Evolutionary conservation across 306 rosid species (phyloP), one percentile per base, ranked within the genome.

Genomic region (Medicago arabica): DNA sequence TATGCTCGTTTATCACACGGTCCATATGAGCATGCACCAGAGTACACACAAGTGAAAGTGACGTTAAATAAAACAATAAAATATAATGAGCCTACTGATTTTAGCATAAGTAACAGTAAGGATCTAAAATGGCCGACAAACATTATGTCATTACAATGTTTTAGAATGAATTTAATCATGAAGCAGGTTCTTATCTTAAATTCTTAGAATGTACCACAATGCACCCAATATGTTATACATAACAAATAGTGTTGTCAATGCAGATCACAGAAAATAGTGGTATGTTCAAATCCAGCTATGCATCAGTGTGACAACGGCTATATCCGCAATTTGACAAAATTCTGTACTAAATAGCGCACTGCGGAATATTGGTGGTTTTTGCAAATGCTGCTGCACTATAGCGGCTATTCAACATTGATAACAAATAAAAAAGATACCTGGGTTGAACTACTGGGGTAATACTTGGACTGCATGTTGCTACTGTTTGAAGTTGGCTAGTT

Each of bases 351-450:
- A 50, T n/a, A 50, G 55, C 3, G 9, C 19, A 9, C 9, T 1
- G 7, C 3, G 3, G 61, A 54, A 54, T 28, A 58, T 5, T 19
- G 2, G 15, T 23, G 4, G 23, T 57, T 57, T 57, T n/a, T 57
- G 23, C n/a, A 55, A 55, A 55, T 5, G 21, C 28, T 10, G n/a
- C 34, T 9, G 21, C 2, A 13, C 12, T 55, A 10, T 21, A 21
- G 16, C 15, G 1, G 4, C 64, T 11, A 23, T 11, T 58, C 12
- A 12, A 58, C 38, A 58, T 11, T 55, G 13, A 34, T 34, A 34
- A 34, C 38, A 69, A 18, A 7, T 16, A n/a, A 44, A 63, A 15
- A 69, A 18, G 15, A 41, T 51, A 81, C 84, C 87, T 75, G 50
- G 78, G 66, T 23, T 75, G 69, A 74, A 44, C 62, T 7, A 23